These are phyloP conservation scores for Cyberlindnera petersonii DNA, from an alignment of 805 yeast genomes.

Conservation along the genomic window DNA sequence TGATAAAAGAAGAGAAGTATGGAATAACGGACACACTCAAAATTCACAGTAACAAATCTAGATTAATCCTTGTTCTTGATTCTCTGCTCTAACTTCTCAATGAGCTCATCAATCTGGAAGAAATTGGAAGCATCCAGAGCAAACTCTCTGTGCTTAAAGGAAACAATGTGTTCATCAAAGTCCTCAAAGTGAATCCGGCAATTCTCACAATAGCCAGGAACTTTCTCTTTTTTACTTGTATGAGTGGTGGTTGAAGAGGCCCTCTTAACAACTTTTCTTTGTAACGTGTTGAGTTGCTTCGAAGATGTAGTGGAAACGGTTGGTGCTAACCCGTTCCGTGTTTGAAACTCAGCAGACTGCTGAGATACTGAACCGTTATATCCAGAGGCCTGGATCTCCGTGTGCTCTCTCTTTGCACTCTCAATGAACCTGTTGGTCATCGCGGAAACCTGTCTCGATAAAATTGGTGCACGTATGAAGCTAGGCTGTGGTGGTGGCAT, in stretches of 20 bases:
- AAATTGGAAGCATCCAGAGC: conserved; percentile 73
- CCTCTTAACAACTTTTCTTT: conserved; percentile 35
- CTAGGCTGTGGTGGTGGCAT: conserved; percentile 24
- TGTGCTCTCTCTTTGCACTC: conserved; percentile 31
- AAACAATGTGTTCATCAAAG: conserved; percentile 68
- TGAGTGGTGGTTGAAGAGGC: neutral
- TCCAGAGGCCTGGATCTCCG: conserved; percentile 62
- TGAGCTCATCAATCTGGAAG: conserved; percentile 69
- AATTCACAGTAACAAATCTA: conserved; percentile 14
- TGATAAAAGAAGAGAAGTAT: neutral
- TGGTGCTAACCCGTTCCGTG: conserved; percentile 60
- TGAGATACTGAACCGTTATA: conserved; percentile 39
- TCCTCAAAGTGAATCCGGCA: conserved; percentile 81
- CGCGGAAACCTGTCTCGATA: conserved; percentile 22
- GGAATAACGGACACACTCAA: neutral
- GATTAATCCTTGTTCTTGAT: conserved; percentile 23
- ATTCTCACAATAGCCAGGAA: conserved; percentile 88
- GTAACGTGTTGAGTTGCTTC: conserved; percentile 45
- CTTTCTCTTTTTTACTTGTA: conserved; percentile 22
- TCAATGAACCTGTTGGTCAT: conserved; percentile 22
- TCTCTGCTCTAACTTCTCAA: conserved; percentile 35
- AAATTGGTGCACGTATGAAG: conserved; percentile 9
- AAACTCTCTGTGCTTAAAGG: conserved; percentile 71
- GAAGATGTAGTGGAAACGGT: conserved; percentile 53
- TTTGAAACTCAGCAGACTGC: conserved; percentile 23